These are phyloP conservation scores for Blastobotrys raffinosifermentans DNA, from an alignment of 1,139 yeast species.

Conservation along the genomic window DNA sequence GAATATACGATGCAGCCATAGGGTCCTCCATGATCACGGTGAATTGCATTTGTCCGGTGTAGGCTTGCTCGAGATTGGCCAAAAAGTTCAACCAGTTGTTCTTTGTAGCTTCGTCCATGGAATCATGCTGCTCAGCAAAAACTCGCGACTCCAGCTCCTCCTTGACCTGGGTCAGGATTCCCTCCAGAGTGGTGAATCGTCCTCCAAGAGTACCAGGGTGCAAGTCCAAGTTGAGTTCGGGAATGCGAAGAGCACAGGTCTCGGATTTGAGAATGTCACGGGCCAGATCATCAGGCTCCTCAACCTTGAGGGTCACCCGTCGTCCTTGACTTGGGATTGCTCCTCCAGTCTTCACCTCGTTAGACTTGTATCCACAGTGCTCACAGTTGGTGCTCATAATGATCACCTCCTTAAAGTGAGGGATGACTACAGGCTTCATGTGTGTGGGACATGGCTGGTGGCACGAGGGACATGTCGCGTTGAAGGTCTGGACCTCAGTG, in stretches of 20 bases:
- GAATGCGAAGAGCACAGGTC: conserved; percentile 79
- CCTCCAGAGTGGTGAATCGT: conserved; percentile 94
- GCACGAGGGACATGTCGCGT: conserved; percentile 91
- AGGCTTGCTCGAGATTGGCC: conserved; percentile 68
- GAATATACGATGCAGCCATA: conserved; percentile 88
- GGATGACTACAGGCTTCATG: conserved; percentile 95
- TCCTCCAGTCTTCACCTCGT: conserved; percentile 98
- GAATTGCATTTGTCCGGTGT: conserved; percentile 75
- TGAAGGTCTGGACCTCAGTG: conserved; percentile 89
- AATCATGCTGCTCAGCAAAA: conserved; percentile 80
- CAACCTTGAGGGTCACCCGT: conserved; percentile 64
- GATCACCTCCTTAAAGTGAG: conserved; percentile 96
- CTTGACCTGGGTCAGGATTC: conserved; percentile 78
- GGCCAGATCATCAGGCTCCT: conserved; percentile 89
- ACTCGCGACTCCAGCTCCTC: conserved; percentile 87
- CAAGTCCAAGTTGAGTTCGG: conserved; percentile 84
- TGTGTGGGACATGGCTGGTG: conserved; percentile 72
- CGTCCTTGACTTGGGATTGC: conserved; percentile 85
- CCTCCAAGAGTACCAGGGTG: conserved; percentile 98
- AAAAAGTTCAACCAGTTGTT: conserved; percentile 79
- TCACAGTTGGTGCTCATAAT: conserved; percentile 95
- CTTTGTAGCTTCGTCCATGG: conserved; percentile 76
- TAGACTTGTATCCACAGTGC: conserved; percentile 90
- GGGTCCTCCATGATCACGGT: conserved; percentile 92
- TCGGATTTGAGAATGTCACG: conserved; percentile 94